A percentile compares a stretch with the other conserved stretches of the same genome.
Evolutionary conservation across 139 green algal species (phyloP).

Genomic region (Chlorella sp.): DNA sequence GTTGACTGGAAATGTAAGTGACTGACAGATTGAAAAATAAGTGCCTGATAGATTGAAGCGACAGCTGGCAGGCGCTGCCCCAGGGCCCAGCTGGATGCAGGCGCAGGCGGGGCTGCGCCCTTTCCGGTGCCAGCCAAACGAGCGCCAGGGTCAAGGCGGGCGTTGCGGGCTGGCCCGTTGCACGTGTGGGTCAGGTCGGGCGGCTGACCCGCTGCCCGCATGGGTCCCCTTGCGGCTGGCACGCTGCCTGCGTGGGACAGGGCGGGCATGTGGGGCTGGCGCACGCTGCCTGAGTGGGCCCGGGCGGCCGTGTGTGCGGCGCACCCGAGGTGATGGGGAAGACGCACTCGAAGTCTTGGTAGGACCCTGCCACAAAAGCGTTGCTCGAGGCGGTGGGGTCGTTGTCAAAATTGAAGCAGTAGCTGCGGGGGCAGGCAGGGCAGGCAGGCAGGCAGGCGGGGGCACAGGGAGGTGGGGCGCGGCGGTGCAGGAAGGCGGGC

Average conservation of each 20-base stretch:
- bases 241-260: not conserved
- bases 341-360: slow-evolving; percentile 77
- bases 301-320: too few species aligned
- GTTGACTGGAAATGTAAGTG: not conserved
- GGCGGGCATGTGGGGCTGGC: too few species aligned
- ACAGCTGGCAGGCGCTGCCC: not conserved
- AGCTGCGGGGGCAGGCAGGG: slow-evolving; percentile 22
- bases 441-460: too few species aligned
- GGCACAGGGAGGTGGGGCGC: not conserved
- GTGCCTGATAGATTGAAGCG: too few species aligned
- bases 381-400: not conserved
- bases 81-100: not conserved
- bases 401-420: slow-evolving; percentile 48
- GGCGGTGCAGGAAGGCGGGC: too few species aligned
- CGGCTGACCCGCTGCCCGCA: too few species aligned
- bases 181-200: too few species aligned
- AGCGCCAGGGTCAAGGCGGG: not conserved
- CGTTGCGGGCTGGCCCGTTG: not conserved
- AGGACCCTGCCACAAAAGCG: slow-evolving; percentile 43
- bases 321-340: slow-evolving; percentile 56
- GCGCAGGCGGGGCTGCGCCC: not conserved
- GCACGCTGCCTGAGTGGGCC: too few species aligned
- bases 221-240: too few species aligned
- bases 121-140: not conserved
- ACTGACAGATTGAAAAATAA: too few species aligned